Evolutionary conservation across 2,329 filamentous ascomycete species (phyloP), one percentile per base, ranked within the genome.

Genomic region (Cadophora gregata): DNA sequence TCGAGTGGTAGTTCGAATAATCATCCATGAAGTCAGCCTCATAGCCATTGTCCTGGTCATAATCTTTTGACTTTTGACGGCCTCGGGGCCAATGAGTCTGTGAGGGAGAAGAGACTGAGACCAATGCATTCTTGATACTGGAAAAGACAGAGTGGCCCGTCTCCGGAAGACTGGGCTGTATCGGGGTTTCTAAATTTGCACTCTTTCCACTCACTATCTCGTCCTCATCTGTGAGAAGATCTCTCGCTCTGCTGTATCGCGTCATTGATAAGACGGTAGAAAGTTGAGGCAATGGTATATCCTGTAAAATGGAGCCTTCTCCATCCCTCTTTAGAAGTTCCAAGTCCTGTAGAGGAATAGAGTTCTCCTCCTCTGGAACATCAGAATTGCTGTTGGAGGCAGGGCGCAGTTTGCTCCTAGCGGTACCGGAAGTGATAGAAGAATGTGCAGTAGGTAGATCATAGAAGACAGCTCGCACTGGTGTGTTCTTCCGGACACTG

Each of bases 391-490:
- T 58, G 25, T 69, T 60, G 8, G 66, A 67, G 24, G 51, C 27
- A 5, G 62, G 56, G 42, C 60, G 60, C 33, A 53, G 63, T 12
- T 63, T 59, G 50, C 38, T 70, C 64, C 68, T 73, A 19, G 64
- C 70, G 29, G 67, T 62, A 16, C 74, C 69, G 19, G 75, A 74
- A 2, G 74, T 76, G 29, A 77, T 76, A 27, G 70, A 72, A 3
- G 70, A 73, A 48, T 76, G 67, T 0, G 75, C 75, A 8, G 73
- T 74, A 5, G 61, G 61, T 24, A 76, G 67, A 56, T 77, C 74
- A 59, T 74, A 24, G 47, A 76, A 77, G 4, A 75, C 70, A 42
- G 72, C 67, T 36, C 69, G 68, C 9, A 67, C 59, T 19, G 73
- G 72, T 5, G 71, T 68, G 29, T 62, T 64, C 33, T 71, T 73